Conservation (phyloP, 345 rosid species). For the Melaleuca alternifolia region DNA sequence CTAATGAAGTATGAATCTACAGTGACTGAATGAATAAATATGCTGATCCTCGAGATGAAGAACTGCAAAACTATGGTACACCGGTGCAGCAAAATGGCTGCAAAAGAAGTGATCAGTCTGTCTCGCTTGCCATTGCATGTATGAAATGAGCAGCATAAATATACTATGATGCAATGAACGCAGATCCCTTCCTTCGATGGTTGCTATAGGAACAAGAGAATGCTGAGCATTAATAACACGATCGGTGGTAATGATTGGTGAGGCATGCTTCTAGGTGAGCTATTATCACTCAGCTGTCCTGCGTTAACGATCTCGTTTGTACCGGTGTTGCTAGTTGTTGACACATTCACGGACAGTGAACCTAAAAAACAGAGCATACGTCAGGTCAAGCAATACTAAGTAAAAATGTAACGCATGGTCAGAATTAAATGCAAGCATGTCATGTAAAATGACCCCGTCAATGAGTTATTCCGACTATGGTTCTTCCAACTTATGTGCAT, state of each 20-base stretch:
- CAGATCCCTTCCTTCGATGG: background rate
- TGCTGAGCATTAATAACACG: conserved; percentile 7
- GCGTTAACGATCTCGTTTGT: conserved; percentile 65
- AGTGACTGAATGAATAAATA: background rate
- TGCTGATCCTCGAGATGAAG: background rate
- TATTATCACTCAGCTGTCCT: conserved; percentile 37
- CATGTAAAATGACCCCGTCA: background rate
- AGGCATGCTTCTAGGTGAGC: conserved; percentile 13
- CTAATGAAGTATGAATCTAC: background rate
- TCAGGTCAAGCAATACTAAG: background rate
- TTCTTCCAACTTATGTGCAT: background rate
- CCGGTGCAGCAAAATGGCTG: background rate
- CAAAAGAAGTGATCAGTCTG: background rate
- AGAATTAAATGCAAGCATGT: background rate
- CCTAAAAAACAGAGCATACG: conserved; percentile 23
- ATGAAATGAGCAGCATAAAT: background rate
- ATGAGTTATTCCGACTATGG: background rate
- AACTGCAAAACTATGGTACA: background rate
- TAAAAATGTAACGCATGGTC: background rate
- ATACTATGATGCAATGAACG: background rate
- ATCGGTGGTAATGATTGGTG: conserved; percentile 1
- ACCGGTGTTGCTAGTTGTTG: conserved; percentile 45
- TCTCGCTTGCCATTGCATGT: background rate
- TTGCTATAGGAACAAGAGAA: conserved; percentile 34
- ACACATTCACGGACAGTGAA: conserved; percentile 64